Base-by-base conservation (phyloP, 371 early-diverging fungal genomes). In the Rhizopus arrhizus region DNA sequence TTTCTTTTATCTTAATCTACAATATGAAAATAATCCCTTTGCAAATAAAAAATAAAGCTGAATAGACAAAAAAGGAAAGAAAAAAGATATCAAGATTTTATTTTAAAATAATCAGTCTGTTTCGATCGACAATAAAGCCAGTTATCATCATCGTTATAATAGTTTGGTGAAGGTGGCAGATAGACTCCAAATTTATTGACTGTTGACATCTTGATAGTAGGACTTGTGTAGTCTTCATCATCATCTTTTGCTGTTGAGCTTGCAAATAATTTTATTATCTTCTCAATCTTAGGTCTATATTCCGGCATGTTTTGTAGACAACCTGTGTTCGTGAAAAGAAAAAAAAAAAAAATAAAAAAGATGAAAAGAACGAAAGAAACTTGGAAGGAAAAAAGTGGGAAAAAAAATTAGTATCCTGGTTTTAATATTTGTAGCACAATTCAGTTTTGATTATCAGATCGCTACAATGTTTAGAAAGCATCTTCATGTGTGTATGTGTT, bases 161-260 rank as follows among this genome's bases (percentile, higher is more conserved):
- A 63, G 33, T 58, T 58, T 0, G 75, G 78, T 9, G 74, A 74
- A 12, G 78, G 78, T 11, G 75, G 78, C 53, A 78, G 48, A 43
- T 74, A 78, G 4, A 75, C 60, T 34, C 78, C 78, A 38, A 60
- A 65, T 40, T 62, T 62, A 56, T 77, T 75, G 47, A 78, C 73
- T 1, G 78, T 78, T 4, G 73, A 75, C 31, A 78, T 31, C 48
- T 78, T 72, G 22, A 70, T 75, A n/a, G 74, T 54, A 43, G 31
- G 32, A 35, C 35, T 46, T 35, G 56, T 4, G 29, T 32, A 28
- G 5, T 16, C 28, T 2, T 15, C 28, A 10, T 48, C 48, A n/a
- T 29, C 43, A 43, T 43, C 29, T 28, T 28, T 48, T 48, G 48
- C 8, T 3, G 15, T 48, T 48, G 48, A 48, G 8, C 31, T 29